Evolutionary conservation across 1,284 basidiomycete species (phyloP).

Genomic region (Meira nashicola): DNA sequence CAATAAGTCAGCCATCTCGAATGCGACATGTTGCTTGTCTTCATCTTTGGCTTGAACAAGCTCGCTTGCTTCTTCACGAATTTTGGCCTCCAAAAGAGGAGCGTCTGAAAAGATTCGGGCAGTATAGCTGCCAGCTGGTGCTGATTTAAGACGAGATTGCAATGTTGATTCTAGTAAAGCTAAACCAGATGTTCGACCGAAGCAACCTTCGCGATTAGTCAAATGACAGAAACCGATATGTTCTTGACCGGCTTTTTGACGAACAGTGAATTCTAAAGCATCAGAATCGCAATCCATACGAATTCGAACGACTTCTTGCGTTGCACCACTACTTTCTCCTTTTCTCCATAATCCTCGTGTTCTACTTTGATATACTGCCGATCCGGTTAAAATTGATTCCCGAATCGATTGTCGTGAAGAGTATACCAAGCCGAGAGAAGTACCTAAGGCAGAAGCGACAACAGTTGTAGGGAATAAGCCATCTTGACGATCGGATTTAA

Average conservation of each 20-base stretch:
- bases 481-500: constrained; percentile 82
- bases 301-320: constrained; percentile 79
- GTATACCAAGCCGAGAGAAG: constrained; percentile 84
- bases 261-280: constrained; percentile 81
- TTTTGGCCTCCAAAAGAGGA: constrained; percentile 78
- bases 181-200: constrained; percentile 69
- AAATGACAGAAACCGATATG: constrained; percentile 77
- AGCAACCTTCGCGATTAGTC: constrained; percentile 66
- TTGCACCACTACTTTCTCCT: constrained; percentile 90
- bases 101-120: constrained; percentile 78
- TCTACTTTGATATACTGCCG: constrained; percentile 92
- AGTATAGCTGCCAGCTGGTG: constrained; percentile 89
- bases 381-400: constrained; percentile 80
- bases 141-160: constrained; percentile 65
- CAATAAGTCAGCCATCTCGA: constrained; percentile 90
- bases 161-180: constrained; percentile 78
- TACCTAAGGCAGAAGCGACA: constrained; percentile 59
- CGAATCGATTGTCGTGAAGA: constrained; percentile 84
- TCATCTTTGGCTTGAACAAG: constrained; percentile 76
- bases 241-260: constrained; percentile 67
- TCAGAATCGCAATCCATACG: constrained; percentile 89
- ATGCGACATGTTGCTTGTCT: constrained; percentile 72
- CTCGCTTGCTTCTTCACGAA: constrained; percentile 97
- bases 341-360: constrained; percentile 90
- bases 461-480: constrained; percentile 90